Conservation (phyloP, 331 rosid species). For the Prunus yedoensis region DNA sequence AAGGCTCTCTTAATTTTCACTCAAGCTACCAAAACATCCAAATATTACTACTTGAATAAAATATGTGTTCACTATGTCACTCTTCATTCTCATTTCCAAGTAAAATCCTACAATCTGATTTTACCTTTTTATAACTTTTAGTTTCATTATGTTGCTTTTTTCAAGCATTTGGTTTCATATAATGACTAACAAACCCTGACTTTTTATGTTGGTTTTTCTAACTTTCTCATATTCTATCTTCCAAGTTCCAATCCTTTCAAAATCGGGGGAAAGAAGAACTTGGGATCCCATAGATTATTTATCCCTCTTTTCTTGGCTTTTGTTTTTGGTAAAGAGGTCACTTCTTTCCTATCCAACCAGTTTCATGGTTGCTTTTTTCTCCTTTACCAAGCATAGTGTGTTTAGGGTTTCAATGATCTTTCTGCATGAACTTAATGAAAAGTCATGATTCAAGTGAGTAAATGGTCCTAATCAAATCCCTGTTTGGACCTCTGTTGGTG, state of each 20-base stretch:
- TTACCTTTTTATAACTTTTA: not conserved
- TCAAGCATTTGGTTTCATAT: not conserved
- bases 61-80: not conserved
- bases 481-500: slow-evolving; percentile 20
- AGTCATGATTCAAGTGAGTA: slow-evolving; percentile 11
- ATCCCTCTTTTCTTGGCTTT: too few species aligned
- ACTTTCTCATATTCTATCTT: too few species aligned
- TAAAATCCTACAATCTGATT: not conserved
- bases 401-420: not conserved
- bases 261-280: too few species aligned
- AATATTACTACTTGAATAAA: not conserved
- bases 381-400: not conserved
- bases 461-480: not conserved
- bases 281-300: too few species aligned
- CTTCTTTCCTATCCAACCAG: too few species aligned
- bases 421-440: slow-evolving; percentile 16
- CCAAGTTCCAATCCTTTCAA: too few species aligned
- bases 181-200: not conserved
- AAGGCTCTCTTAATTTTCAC: too few species aligned
- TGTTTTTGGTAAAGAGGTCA: too few species aligned
- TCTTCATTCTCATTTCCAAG: not conserved
- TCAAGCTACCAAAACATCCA: not conserved
- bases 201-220: not conserved
- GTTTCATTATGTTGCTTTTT: not conserved
- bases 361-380: not conserved